Evolutionary conservation across 305 asterid species (phyloP).

Genomic region (Ilex paraguariensis): DNA sequence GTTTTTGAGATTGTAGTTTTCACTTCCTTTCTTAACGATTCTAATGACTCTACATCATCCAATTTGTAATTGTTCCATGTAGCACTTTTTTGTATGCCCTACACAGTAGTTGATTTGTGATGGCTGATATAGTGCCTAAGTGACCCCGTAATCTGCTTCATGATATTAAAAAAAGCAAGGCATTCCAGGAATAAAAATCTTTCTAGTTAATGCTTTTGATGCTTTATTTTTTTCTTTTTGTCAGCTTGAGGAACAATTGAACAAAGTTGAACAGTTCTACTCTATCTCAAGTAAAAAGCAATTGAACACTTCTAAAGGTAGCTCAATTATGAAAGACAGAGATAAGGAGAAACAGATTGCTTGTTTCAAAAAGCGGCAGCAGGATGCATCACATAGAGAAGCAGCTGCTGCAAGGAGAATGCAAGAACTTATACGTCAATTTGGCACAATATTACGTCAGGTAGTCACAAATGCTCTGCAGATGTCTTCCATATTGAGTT

Average conservation of each 20-base stretch:
- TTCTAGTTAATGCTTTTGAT: background rate
- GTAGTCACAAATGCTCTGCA: slow-evolving; percentile 23
- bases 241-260: slow-evolving; percentile 70
- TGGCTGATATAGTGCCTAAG: background rate
- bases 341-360: slow-evolving; percentile 51
- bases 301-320: slow-evolving; percentile 41
- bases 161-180: background rate
- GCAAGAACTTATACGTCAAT: slow-evolving; percentile 82
- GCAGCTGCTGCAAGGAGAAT: slow-evolving; percentile 82
- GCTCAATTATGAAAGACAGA: slow-evolving; percentile 47
- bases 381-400: slow-evolving; percentile 63
- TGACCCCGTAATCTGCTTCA: background rate
- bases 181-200: background rate
- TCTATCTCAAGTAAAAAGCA: slow-evolving; percentile 42
- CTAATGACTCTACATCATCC: background rate
- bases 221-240: slow-evolving; percentile 1
- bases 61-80: too few relatives aligned
- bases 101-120: background rate
- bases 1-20: background rate
- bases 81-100: background rate
- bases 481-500: slow-evolving; percentile 6
- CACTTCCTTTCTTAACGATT: background rate
- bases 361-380: slow-evolving; percentile 58
- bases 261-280: slow-evolving; percentile 75
- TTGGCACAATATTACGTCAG: slow-evolving; percentile 56